Percentiles rank a stretch among this genome's conserved stretches.
Evolutionary conservation across 805 yeast species (phyloP).

Genomic region (Candida verbasci): DNA sequence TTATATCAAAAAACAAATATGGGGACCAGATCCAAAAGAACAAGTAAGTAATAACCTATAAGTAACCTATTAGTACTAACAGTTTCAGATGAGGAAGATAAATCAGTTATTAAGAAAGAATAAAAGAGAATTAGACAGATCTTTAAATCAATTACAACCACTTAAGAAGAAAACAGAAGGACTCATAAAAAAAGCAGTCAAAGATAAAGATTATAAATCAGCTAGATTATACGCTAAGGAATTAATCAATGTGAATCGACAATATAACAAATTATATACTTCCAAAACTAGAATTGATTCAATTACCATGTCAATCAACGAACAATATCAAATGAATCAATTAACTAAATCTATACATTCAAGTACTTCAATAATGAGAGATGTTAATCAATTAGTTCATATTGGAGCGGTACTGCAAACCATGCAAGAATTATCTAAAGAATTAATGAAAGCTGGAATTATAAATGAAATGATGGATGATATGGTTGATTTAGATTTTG

Average conservation of each 20-base stretch:
- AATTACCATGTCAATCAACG: slow-evolving; percentile 84
- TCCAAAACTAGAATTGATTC: slow-evolving; percentile 85
- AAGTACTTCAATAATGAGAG: slow-evolving; percentile 80
- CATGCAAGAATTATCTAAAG: slow-evolving; percentile 82
- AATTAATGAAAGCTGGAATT: slow-evolving; percentile 78
- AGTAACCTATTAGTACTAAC: neutral
- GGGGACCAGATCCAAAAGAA: slow-evolving; percentile 97
- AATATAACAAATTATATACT: slow-evolving; percentile 65
- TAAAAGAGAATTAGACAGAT: slow-evolving; percentile 78
- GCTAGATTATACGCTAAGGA: slow-evolving; percentile 83
- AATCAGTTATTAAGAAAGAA: slow-evolving; percentile 78
- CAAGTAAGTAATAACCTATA: slow-evolving; percentile 44
- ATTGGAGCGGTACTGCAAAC: slow-evolving; percentile 78
- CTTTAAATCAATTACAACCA: slow-evolving; percentile 54
- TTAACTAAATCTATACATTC: slow-evolving; percentile 76
- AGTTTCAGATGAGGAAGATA: slow-evolving; percentile 58
- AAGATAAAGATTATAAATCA: slow-evolving; percentile 68
- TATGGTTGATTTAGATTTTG: slow-evolving; percentile 66
- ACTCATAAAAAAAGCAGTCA: slow-evolving; percentile 69
- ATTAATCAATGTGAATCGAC: slow-evolving; percentile 66
- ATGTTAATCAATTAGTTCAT: slow-evolving; percentile 72
- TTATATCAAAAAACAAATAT: slow-evolving; percentile 75
- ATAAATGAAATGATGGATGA: slow-evolving; percentile 96
- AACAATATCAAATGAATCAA: slow-evolving; percentile 82
- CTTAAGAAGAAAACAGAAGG: slow-evolving; percentile 72